Evolutionary conservation across 129 eudicot species (phyloP), one percentile per base, ranked within the genome.

Genomic region (Mikania micrantha): DNA sequence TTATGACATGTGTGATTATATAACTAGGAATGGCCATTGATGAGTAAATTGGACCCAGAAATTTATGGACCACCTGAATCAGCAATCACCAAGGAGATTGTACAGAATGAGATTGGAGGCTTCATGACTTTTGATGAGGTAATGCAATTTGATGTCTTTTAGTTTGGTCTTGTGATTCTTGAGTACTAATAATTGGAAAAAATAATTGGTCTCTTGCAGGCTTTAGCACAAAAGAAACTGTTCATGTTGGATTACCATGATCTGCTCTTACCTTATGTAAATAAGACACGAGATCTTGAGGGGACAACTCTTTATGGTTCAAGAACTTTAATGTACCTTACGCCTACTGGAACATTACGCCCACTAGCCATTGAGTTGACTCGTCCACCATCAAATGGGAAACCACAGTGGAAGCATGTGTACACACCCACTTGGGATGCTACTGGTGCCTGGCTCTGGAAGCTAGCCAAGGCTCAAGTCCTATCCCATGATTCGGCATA

Each of bases 331-430:
- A 84, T 90, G 83, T 84, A 77, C 81, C 81, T 90, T 21, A 84
- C 78, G 11, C 79, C 81, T 8, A 32, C 31, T 0, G 84, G 88
- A 54, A 84, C 84, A 0, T 74, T 90, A 35, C 35, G 76, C 47
- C 97, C 95, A 6, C 17, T 90, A 9, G 97, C 91, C 62, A 86
- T 90, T n/a, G 97, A 90, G 82, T 82, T 90, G 39, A 82, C 91
- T 36, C 75, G 95, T 10, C 97, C 95, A 11, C 91, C 88, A 2
- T 22, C 67, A 0, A 77, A 74, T 5, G 95, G 68, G 1, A 90
- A 86, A 74, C 85, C 88, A 16, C 85, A 79, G 10, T 90, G 97
- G 97, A 90, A 69, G 68, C 66, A 76, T 20, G 95, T 86, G 2
- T 90, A 52, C 60, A 66, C 67, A 7, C 97, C 84, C 3, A 1